Evolutionary conservation across 2,329 filamentous ascomycete genomes (phyloP), one percentile per base, ranked within the genome.

Genomic region (Penicillium paneum): DNA sequence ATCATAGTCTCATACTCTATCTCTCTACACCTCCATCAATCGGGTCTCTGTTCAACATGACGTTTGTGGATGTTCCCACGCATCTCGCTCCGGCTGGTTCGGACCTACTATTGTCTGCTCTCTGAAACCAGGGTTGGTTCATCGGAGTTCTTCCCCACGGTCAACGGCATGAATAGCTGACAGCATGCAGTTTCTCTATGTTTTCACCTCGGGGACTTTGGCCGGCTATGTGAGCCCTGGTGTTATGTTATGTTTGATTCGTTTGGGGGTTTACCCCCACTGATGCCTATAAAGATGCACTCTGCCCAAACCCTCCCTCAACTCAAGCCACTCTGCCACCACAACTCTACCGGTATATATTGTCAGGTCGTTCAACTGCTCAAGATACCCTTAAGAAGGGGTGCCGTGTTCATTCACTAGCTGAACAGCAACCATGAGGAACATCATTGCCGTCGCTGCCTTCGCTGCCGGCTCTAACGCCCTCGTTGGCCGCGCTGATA

Each of bases 381-480:
- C 17, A 44, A 17, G 42, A 26, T 52, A 40, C 42, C 51, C 24
- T 24, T 12, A 13, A 36, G 13, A 41, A 45, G 17, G 32, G 45
- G 39, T 41, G 11, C 44, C 29, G 29, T 42, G 15, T 54, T 54
- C 55, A 49, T 55, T 58, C 60, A 41, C 54, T 58, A 12, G n/a
- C 36, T 40, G 38, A 40, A 43, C 3, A 42, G 38, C 44, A 53
- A 35, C 12, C 13, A 78, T 78, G 74, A 75, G 71, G 64, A 68
- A 66, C 46, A 61, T 77, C 55, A 59, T 69, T 54, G 65, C 71
- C 43, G 52, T 74, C 40, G 68, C 74, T 41, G 72, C 73, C 48
- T 69, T 78, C 24, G 66, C 72, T 58, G 67, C 69, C 38, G 71
- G 74, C 40, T 71, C 74, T 51, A 76, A 78, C 59, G 78, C 76